Evolutionary conservation across 2,329 filamentous ascomycete species (phyloP).

Genomic region (Paracorniculantispora psalliotae): DNA sequence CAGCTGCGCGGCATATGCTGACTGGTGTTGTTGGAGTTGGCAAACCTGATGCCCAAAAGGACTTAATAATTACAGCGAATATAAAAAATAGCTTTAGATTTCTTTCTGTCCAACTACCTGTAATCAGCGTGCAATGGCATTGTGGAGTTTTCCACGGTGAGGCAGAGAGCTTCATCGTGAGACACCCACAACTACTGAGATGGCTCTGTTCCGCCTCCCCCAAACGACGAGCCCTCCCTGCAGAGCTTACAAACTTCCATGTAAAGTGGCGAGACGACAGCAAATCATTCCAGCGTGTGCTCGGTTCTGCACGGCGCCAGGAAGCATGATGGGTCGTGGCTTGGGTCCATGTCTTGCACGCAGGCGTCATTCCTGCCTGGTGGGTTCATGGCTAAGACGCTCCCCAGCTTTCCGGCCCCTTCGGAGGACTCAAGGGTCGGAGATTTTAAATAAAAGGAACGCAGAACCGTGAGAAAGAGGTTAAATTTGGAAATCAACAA

Average conservation of each 20-base stretch:
- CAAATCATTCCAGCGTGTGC: neutral
- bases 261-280: neutral
- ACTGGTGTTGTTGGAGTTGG: no score
- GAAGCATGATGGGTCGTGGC: constrained; percentile 3
- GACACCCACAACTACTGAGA: neutral
- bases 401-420: neutral
- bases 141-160: no score
- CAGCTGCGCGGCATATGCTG: no score
- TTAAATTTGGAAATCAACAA: neutral
- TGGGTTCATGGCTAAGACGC: neutral
- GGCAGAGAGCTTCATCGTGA: neutral
- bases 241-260: neutral
- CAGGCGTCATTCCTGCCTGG: neutral
- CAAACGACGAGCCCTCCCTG: neutral
- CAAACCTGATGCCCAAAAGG: no score
- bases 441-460: neutral
- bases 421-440: neutral
- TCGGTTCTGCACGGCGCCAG: neutral
- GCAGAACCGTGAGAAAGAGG: neutral
- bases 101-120: no score
- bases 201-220: neutral
- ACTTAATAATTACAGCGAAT: no score
- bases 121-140: no score
- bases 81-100: no score
- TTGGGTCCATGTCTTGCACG: neutral